phyloP scores from a whole-genome alignment of 192 early-diverging fungal genomes.

The Radiomyces spectabilis region DNA sequence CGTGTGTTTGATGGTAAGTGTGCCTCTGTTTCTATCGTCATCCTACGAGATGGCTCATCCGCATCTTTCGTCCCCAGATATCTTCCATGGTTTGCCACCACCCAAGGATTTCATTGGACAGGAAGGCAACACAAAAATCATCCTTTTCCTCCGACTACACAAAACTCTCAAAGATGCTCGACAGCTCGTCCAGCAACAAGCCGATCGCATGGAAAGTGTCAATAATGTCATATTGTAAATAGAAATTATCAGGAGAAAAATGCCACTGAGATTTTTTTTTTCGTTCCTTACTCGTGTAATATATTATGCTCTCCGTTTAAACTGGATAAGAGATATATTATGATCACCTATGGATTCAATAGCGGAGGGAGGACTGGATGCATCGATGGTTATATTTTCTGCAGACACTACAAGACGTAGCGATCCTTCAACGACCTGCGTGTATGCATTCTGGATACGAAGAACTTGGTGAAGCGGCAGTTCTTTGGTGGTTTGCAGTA shows the following conservation, averaged over 20 bases:
- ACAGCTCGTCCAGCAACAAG: slow-evolving; percentile 5
- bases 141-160: slow-evolving; percentile 12
- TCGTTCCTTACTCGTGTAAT: background rate
- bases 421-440: slow-evolving; percentile 1
- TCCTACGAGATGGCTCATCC: background rate
- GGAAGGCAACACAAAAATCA: slow-evolving; percentile 15
- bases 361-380: background rate
- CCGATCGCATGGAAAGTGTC: slow-evolving; percentile 13
- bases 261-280: background rate
- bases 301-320: background rate
- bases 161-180: slow-evolving; percentile 10
- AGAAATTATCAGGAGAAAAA: background rate
- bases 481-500: slow-evolving; percentile 4
- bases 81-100: slow-evolving; percentile 12
- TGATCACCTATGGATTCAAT: background rate
- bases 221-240: slow-evolving; percentile 17
- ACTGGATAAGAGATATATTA: background rate
- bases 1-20: slow-evolving; percentile 13
- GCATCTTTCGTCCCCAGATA: slow-evolving; percentile 2
- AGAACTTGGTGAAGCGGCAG: background rate
- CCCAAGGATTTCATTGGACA: slow-evolving; percentile 14
- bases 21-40: background rate
- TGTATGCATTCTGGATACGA: slow-evolving; percentile 7
- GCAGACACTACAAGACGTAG: slow-evolving; percentile 2
- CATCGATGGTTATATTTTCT: background rate